Evolutionary conservation across 2,329 filamentous ascomycete genomes (phyloP), one percentile per base, ranked within the genome.

Genomic region (Claviceps sp.): DNA sequence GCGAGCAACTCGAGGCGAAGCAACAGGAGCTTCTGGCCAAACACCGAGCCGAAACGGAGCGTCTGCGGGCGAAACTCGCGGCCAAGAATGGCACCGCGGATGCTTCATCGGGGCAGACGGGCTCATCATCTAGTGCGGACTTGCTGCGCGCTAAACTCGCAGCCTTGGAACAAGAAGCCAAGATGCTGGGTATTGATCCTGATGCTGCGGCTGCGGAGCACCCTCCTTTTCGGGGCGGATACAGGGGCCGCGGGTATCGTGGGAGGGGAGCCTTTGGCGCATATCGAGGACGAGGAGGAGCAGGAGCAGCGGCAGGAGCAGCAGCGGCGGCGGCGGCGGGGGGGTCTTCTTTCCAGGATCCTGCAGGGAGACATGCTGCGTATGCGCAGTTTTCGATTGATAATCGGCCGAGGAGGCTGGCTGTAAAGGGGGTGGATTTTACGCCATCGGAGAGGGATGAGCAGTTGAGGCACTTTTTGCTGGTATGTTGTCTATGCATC

Each of bases 91-190:
- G 65, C 40, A 58, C 60, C 48, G 56, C 17, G 17, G 7, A 56
- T 5, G 59, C 57, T 10, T 59, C 61, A 7, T 58, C 61, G 8
- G 19, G 7, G 24, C 24, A 14, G 24, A 11, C 24, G 22, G 58
- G 57, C 63, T 58, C 62, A 59, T 68, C 73, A 59, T 68, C 74
- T 4, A 73, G 81, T 58, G 84, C 84, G 1, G 80, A 82, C 48
- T 74, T 76, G 44, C 71, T 91, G n/a, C 80, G 81, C 45, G 82
- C 82, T 2, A 83, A 87, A 61, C 71, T 90, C 14, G 84, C 84
- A 1, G 80, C 77, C n/a, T 70, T 90, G 6, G 82, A 89, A 62
- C 81, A 80, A 22, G 86, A 89, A 66, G 86, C 86, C 14, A 77
- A 77, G 59, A 76, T 77, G 8, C 71, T 89, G 38, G 85, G 85